Conservation (phyloP, 2,329 filamentous ascomycete species). For the Neofusicoccum laricinum region DNA sequence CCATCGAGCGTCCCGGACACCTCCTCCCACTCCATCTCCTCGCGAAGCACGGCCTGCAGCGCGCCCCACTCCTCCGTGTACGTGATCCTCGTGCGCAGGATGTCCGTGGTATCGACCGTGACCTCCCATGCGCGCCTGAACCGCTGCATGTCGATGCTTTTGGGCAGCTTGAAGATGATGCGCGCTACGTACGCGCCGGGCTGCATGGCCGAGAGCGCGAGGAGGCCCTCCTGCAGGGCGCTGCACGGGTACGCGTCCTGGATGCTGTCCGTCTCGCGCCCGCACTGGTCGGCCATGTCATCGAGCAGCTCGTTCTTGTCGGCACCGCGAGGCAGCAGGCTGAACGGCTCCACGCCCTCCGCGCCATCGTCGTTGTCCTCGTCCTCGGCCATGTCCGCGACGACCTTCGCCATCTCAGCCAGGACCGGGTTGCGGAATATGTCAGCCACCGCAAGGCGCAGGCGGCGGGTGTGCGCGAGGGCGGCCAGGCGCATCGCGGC, state of each 20-base stretch:
- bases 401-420: slow-evolving; percentile 18
- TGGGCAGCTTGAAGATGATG: slow-evolving; percentile 21
- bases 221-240: slow-evolving; percentile 53
- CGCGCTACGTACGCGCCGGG: slow-evolving; percentile 51
- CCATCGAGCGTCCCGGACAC: background rate
- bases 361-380: too few species aligned
- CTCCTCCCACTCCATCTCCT: slow-evolving; percentile 18
- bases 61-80: slow-evolving; percentile 29
- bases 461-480: background rate
- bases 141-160: slow-evolving; percentile 20
- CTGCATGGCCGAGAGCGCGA: slow-evolving; percentile 52
- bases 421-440: slow-evolving; percentile 22
- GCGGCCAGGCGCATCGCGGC: background rate
- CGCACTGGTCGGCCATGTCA: background rate
- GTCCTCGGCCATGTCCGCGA: too few species aligned
- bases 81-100: slow-evolving; percentile 46
- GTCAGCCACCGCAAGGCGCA: slow-evolving; percentile 20
- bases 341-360: too few species aligned
- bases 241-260: slow-evolving; percentile 57
- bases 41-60: slow-evolving; percentile 29
- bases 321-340: background rate
- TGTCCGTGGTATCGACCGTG: slow-evolving; percentile 41
- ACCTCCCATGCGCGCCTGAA: slow-evolving; percentile 48
- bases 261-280: slow-evolving; percentile 19
- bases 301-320: slow-evolving; percentile 24